A percentile compares a stretch with the other conserved stretches of the same genome.
Evolutionary conservation across 805 yeast genomes (phyloP).

Genomic region (Wickerhamiella domercqiae): DNA sequence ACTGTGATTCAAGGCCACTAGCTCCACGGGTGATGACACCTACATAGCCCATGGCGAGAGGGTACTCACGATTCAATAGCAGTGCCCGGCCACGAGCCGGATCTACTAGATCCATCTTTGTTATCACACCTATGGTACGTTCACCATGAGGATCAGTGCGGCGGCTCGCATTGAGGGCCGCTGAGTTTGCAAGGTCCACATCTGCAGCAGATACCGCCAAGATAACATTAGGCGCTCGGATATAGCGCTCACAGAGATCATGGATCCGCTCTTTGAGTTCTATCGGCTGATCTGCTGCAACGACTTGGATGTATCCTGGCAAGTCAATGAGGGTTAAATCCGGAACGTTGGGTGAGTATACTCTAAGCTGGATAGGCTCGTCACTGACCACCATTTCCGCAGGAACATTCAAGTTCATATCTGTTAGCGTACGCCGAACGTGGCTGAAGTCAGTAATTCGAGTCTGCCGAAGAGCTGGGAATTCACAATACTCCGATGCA

Average conservation of each 20-base stretch:
- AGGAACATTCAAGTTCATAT: conserved; percentile 86
- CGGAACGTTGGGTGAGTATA: conserved; percentile 79
- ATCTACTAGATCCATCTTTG: conserved; percentile 81
- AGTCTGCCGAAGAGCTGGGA: conserved; percentile 65
- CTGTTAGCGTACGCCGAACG: conserved; percentile 75
- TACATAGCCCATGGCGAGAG: conserved; percentile 90
- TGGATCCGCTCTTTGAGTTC: conserved; percentile 67
- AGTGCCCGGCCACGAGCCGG: conserved; percentile 55
- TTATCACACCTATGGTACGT: conserved; percentile 90
- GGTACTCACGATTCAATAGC: conserved; percentile 67
- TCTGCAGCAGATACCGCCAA: conserved; percentile 95
- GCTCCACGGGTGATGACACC: conserved; percentile 91
- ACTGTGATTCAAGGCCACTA: conserved; percentile 34
- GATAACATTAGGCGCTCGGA: conserved; percentile 84
- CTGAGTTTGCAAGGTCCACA: conserved; percentile 91
- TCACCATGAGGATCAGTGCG: conserved; percentile 85
- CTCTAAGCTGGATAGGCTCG: conserved; percentile 86
- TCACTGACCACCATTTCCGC: conserved; percentile 70
- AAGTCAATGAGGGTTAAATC: conserved; percentile 87
- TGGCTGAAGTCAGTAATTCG: conserved; percentile 76
- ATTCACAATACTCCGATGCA: conserved; percentile 80
- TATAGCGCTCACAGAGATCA: conserved; percentile 65
- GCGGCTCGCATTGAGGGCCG: conserved; percentile 84
- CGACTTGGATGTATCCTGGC: conserved; percentile 95
- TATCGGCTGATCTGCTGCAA: conserved; percentile 89